phyloP scores from a whole-genome alignment of 805 yeast species.

The Pichia insulana region DNA sequence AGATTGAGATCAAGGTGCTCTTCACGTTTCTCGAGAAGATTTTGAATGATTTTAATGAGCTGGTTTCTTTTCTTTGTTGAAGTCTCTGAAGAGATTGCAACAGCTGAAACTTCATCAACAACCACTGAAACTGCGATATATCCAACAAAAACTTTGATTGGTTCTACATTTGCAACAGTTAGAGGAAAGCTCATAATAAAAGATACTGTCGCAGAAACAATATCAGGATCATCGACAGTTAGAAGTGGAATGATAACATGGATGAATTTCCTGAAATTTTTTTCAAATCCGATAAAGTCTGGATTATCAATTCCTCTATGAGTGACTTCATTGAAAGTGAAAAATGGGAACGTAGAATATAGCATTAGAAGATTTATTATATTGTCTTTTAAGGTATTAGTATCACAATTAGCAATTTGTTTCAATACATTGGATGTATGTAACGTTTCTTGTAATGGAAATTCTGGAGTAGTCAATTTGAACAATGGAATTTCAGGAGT shows the following conservation, averaged over 20 bases:
- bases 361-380: conserved; percentile 25
- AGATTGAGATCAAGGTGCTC: conserved; percentile 16
- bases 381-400: conserved; percentile 10
- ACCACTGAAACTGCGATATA: conserved; percentile 33
- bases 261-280: conserved; percentile 16
- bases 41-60: conserved; percentile 31
- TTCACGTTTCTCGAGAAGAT: conserved; percentile 29
- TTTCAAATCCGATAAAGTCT: conserved; percentile 15
- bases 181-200: conserved; percentile 29
- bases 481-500: conserved; percentile 3
- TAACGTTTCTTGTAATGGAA: neutral
- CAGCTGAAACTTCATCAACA: conserved; percentile 29
- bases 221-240: conserved; percentile 27
- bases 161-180: conserved; percentile 24
- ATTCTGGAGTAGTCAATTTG: neutral
- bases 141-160: conserved; percentile 26
- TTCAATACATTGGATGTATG: neutral
- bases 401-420: neutral
- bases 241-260: conserved; percentile 31
- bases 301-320: neutral
- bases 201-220: conserved; percentile 29
- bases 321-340: conserved; percentile 19
- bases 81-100: conserved; percentile 20
- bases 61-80: conserved; percentile 21
- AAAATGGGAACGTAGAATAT: conserved; percentile 28